phyloP scores from a whole-genome alignment of 257 asterid species.

The Ilex asprella region DNA sequence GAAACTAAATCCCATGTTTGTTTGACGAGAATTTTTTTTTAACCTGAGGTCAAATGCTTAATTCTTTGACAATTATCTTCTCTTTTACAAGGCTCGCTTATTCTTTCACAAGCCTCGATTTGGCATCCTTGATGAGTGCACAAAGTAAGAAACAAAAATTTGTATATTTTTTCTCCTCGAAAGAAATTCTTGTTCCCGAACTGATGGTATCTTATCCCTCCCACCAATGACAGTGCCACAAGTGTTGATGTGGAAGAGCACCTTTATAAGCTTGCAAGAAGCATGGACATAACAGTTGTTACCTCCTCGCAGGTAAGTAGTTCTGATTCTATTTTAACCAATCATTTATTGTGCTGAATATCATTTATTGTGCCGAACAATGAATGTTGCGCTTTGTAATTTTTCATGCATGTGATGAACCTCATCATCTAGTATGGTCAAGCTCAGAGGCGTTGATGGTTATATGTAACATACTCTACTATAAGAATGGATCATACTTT shows the following conservation, averaged over 20 bases:
- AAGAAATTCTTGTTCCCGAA: neutral
- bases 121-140: constrained; percentile 95
- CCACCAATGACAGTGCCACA: constrained; percentile 61
- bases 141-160: constrained; percentile 55
- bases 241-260: constrained; percentile 99
- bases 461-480: too few species aligned
- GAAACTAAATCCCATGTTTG: neutral
- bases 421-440: too few species aligned
- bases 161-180: constrained; percentile 1
- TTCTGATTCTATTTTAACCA: neutral
- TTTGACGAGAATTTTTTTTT: neutral
- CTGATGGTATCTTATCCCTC: constrained; percentile 11
- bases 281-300: constrained; percentile 82
- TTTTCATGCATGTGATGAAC: too few species aligned
- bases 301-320: constrained; percentile 91
- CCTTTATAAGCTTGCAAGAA: constrained; percentile 80
- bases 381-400: neutral
- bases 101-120: constrained; percentile 96
- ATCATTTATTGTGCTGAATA: neutral
- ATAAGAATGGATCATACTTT: too few species aligned
- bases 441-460: too few species aligned
- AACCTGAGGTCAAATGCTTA: neutral
- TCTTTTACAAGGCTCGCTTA: constrained; percentile 70
- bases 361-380: neutral
- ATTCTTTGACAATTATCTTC: constrained; percentile 18